Base-by-base conservation (phyloP, 495 filamentous ascomycete species). In the Parathielavia hyrcaniae region DNA sequence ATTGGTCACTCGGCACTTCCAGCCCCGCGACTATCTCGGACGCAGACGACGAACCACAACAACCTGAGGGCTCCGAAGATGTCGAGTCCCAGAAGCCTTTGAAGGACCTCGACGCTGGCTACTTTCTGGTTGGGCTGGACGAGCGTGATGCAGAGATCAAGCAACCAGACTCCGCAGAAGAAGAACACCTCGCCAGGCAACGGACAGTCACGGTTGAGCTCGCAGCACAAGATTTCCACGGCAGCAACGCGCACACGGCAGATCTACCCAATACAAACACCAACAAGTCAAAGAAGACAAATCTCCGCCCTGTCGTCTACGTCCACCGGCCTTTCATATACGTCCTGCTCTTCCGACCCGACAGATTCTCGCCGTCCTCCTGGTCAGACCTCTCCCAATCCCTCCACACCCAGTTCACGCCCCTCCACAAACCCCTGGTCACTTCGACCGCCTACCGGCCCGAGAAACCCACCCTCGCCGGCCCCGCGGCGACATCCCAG, bases 251-350 rank as follows among this genome's bases (percentile, higher is more conserved):
- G 2, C n/a, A 65, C 45, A 26, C 62, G 61, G 35, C 57, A 50
- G 53, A 52, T 22, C 57, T 64, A 16, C n/a, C 64, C 23, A 45
- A 41, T 16, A 49, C 63, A 6, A 61, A 64, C 12, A 73, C 76
- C 53, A 72, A 78, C 61, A 80, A 79, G 20, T 4, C 12, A 26
- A 39, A n/a, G 55, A 73, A 72, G 10, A 70, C 80, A 48, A 78
- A 81, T 58, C 71, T 93, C 23, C 83, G 84, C 23, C 88, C 88
- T 6, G 81, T 95, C 4, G 81, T 95, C 47, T 83, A 82, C 56
- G 72, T 75, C 73, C 85, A 89, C 63, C 83, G 81, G 66, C 93
- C 93, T 4, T 97, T 97, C 72, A 86, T 96, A 54, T 96, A 90
- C 70, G 85, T 89, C 5, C 89, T 97, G 63, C 77, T 98, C 16